Evolutionary conservation across 1,284 basidiomycete species (phyloP).

Genomic region (Cutaneotrichosporon sp.): DNA sequence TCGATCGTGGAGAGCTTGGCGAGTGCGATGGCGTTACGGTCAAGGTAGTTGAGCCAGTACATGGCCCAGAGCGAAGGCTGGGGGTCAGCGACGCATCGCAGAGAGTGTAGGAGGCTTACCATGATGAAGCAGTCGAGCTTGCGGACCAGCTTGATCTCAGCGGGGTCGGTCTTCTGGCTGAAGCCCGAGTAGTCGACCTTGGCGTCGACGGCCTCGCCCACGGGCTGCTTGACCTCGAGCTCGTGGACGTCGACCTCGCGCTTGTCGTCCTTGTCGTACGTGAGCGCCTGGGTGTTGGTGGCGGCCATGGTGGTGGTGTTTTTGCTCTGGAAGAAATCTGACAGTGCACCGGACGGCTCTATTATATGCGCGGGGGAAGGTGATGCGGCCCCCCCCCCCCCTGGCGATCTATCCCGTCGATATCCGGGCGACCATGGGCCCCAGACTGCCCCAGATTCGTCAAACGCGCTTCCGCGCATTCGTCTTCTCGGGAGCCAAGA

Average conservation of each 20-base stretch:
- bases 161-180: slow-evolving; percentile 28
- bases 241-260: too few species aligned
- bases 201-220: not conserved
- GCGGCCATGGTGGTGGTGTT: not conserved
- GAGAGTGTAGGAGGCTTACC: too few species aligned
- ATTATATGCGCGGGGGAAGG: not conserved
- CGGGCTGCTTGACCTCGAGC: not conserved
- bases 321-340: too few species aligned
- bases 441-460: not conserved
- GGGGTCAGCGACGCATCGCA: too few species aligned
- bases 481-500: too few species aligned
- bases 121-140: slow-evolving; percentile 33
- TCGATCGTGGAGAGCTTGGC: not conserved
- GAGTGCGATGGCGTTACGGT: too few species aligned
- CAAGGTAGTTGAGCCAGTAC: too few species aligned
- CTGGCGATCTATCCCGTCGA: not conserved
- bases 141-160: slow-evolving; percentile 28
- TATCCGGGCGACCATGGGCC: too few species aligned
- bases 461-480: not conserved
- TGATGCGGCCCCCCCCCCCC: accelerated
- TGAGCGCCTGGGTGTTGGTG: not conserved
- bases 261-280: slow-evolving; percentile 1
- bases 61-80: too few species aligned
- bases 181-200: slow-evolving; percentile 30
- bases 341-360: too few species aligned